Percentiles rank a stretch among this genome's conserved stretches.
Evolutionary conservation across 148 eudicot genomes (phyloP).

Genomic region (Vaccinium macrocarpon): DNA sequence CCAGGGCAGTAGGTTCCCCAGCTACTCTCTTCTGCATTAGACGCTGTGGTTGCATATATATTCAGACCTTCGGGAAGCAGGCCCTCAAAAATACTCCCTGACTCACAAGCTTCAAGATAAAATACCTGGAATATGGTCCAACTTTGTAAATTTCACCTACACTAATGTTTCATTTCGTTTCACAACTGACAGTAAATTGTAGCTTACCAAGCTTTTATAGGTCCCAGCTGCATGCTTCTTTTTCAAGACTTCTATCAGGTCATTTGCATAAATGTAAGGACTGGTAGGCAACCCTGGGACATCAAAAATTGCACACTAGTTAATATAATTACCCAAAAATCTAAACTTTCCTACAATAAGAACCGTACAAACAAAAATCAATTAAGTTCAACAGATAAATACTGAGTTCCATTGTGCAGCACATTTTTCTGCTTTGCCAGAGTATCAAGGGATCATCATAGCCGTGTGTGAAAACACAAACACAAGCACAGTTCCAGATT

Average conservation of each 20-base stretch:
- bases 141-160: background rate
- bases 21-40: conserved; percentile 89
- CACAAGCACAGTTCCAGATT: background rate
- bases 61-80: conserved; percentile 79
- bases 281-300: conserved; percentile 80
- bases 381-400: background rate
- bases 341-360: background rate
- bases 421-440: background rate
- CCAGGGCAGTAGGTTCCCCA: conserved; percentile 99
- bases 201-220: conserved; percentile 76
- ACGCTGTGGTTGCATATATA: conserved; percentile 87
- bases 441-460: background rate
- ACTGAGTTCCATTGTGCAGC: background rate
- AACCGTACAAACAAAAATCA: background rate
- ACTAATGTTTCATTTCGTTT: background rate
- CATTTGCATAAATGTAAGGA: conserved; percentile 83
- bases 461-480: background rate
- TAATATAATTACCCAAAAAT: conserved; percentile 1
- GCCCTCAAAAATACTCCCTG: conserved; percentile 95
- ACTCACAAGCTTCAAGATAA: conserved; percentile 94
- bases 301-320: background rate
- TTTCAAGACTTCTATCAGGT: conserved; percentile 63
- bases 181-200: background rate
- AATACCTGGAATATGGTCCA: conserved; percentile 53
- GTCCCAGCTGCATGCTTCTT: conserved; percentile 81